Percentiles rank a stretch among this genome's conserved stretches.
Conservation (phyloP, 176 grass and related monocot genomes). For the Zea luxurians region DNA sequence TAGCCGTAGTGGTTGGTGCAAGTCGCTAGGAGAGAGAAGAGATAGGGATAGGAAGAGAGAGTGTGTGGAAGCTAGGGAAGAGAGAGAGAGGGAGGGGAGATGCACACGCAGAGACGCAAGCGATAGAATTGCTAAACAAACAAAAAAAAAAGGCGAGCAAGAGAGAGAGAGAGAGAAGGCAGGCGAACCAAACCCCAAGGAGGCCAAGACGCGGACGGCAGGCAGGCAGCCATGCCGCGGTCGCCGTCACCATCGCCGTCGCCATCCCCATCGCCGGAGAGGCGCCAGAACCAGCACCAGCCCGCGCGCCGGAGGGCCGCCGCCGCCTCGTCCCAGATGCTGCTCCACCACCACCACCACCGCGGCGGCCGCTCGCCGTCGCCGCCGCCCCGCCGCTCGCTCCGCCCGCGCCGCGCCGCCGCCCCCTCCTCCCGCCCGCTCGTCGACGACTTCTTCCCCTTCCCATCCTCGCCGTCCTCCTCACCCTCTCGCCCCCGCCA, state of each 20-base stretch:
- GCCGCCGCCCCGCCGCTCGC: slow-evolving; percentile 42
- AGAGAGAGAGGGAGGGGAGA: slow-evolving; percentile 46
- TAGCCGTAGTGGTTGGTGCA: slow-evolving; percentile 58
- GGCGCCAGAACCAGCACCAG: slow-evolving; percentile 42
- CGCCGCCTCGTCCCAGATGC: slow-evolving; percentile 20
- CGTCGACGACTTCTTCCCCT: slow-evolving; percentile 49
- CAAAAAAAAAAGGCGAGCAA: slow-evolving; percentile 38
- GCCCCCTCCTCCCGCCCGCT: slow-evolving; percentile 34
- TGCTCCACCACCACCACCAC: slow-evolving; percentile 4
- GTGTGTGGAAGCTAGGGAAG: slow-evolving; percentile 10
- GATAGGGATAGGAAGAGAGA: slow-evolving; percentile 43
- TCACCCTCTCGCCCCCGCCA: slow-evolving; percentile 39
- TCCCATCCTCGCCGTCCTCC: slow-evolving; percentile 40
- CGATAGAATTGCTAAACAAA: slow-evolving; percentile 49
- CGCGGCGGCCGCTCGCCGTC: slow-evolving; percentile 43
- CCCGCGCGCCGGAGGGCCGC: slow-evolving; percentile 23
- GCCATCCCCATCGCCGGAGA: slow-evolving; percentile 53
- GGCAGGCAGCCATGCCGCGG: slow-evolving; percentile 63
- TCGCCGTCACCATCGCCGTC: slow-evolving; percentile 51
- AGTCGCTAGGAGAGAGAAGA: slow-evolving; percentile 51
- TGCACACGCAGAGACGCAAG: slow-evolving; percentile 41
- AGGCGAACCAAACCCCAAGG: slow-evolving; percentile 53
- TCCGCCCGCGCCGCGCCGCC: slow-evolving; percentile 53
- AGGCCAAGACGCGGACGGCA: slow-evolving; percentile 55
- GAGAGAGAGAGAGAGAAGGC: slow-evolving; percentile 17